Evolutionary conservation across 176 grass and related monocot species (phyloP).

Genomic region (Leersia perrieri): DNA sequence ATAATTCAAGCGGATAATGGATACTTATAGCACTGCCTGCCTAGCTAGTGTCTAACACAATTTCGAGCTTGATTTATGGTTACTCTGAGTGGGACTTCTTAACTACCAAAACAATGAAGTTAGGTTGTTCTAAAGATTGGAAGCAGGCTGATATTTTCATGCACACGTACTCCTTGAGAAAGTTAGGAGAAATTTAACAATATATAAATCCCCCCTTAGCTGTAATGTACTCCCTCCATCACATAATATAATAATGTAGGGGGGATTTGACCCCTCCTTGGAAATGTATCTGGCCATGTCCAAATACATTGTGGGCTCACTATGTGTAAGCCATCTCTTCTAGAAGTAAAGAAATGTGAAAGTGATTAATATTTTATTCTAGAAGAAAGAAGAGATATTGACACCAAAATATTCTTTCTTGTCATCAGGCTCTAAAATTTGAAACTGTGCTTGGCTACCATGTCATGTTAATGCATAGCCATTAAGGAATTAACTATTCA

Average conservation of each 20-base stretch:
- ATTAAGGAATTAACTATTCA: not conserved
- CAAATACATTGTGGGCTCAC: not conserved
- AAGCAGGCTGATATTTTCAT: not conserved
- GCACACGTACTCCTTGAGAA: not conserved
- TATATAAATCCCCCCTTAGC: not conserved
- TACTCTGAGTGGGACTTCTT: not conserved
- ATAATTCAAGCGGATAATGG: not conserved
- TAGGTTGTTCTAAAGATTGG: not conserved
- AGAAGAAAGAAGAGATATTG: not conserved
- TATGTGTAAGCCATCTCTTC: slow-evolving; percentile 18
- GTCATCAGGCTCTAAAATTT: not conserved
- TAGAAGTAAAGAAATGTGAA: slow-evolving; percentile 28
- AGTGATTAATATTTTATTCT: not conserved
- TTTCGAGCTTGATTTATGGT: not conserved
- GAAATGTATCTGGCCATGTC: too few species aligned
- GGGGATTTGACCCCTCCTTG: too few species aligned
- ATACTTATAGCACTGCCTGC: not conserved
- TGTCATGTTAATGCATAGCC: not conserved
- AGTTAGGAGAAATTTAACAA: not conserved
- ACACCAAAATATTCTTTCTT: not conserved
- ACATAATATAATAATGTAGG: too few species aligned
- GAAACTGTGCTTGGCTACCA: not conserved
- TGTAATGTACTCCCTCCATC: not conserved
- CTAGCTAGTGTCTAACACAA: too few species aligned
- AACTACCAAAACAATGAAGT: not conserved